Conservation (phyloP, 768 basidiomycete species). For the Podaxis sp. region DNA sequence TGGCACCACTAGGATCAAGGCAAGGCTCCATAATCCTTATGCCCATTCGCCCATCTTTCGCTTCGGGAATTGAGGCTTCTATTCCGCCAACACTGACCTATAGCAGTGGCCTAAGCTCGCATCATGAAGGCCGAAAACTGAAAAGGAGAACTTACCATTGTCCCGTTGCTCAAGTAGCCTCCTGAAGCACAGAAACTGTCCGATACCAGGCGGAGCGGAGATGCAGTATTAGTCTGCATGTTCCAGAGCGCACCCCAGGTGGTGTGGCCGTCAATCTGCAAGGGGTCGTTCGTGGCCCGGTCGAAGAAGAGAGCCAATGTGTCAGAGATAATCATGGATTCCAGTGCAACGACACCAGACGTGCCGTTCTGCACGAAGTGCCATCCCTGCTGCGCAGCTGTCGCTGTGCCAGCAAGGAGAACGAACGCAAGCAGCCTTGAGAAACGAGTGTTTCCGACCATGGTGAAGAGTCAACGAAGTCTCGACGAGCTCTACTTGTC, state of each 20-base stretch:
- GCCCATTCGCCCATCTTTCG: slow-evolving; percentile 33
- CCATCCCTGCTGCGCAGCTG: slow-evolving; percentile 21
- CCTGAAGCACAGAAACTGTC: slow-evolving; percentile 44
- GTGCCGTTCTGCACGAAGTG: slow-evolving; percentile 28
- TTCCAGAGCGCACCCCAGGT: slow-evolving; percentile 47
- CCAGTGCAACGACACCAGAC: slow-evolving; percentile 27
- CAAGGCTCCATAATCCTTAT: slow-evolving; percentile 39
- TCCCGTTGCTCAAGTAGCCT: slow-evolving; percentile 39
- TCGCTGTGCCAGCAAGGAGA: not conserved
- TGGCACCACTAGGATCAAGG: slow-evolving; percentile 23
- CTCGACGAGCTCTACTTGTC: not conserved
- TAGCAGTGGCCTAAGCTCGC: not conserved
- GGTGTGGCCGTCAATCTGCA: slow-evolving; percentile 37
- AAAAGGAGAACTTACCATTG: slow-evolving; percentile 25
- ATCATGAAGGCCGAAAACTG: not conserved
- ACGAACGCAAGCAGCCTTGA: not conserved
- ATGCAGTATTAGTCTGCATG: slow-evolving; percentile 35
- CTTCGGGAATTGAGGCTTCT: slow-evolving; percentile 23
- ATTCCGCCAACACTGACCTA: slow-evolving; percentile 31
- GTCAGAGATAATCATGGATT: slow-evolving; percentile 29
- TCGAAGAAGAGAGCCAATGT: slow-evolving; percentile 29
- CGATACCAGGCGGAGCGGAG: slow-evolving; percentile 31
- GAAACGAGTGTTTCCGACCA: not conserved
- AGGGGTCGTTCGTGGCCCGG: slow-evolving; percentile 34
- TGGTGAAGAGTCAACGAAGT: not conserved